phyloP scores from a whole-genome alignment of 75 land plant genomes.

The Picea sitchensis region DNA sequence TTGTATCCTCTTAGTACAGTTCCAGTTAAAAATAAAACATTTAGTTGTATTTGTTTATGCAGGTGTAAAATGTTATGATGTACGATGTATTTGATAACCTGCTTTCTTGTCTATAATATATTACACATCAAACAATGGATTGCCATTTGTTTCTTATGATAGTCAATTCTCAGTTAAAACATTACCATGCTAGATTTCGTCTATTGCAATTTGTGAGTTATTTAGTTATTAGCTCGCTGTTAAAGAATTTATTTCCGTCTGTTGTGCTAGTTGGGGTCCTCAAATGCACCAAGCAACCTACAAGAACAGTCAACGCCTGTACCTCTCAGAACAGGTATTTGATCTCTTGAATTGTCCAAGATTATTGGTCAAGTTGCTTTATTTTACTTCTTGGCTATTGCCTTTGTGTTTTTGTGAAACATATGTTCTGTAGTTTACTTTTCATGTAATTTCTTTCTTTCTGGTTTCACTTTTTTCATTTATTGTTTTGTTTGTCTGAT shows the following conservation, averaged over 20 bases:
- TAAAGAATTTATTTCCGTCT: not conserved
- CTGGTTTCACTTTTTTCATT: not conserved
- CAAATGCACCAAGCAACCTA: constrained; percentile 77
- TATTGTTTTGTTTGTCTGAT: not conserved
- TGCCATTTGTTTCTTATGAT: not conserved
- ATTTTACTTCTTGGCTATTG: no score
- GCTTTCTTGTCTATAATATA: not conserved
- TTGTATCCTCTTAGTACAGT: not conserved
- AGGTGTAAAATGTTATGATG: not conserved
- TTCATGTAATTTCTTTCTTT: not conserved
- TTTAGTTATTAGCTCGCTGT: constrained; percentile 4
- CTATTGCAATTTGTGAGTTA: not conserved
- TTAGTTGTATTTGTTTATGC: no score
- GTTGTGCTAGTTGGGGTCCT: constrained; percentile 74
- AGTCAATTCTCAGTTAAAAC: not conserved
- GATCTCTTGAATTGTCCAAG: not conserved
- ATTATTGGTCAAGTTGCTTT: not conserved
- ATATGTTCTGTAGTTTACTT: not conserved
- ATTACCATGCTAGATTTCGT: not conserved
- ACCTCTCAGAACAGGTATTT: constrained; percentile 82
- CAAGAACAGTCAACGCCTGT: constrained; percentile 84
- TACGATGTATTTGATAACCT: not conserved
- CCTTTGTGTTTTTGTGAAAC: not conserved
- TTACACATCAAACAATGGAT: not conserved
- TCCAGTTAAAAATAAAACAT: not conserved